phyloP scores from a whole-genome alignment of 768 basidiomycete genomes.

The Boletus rubroflammeus region DNA sequence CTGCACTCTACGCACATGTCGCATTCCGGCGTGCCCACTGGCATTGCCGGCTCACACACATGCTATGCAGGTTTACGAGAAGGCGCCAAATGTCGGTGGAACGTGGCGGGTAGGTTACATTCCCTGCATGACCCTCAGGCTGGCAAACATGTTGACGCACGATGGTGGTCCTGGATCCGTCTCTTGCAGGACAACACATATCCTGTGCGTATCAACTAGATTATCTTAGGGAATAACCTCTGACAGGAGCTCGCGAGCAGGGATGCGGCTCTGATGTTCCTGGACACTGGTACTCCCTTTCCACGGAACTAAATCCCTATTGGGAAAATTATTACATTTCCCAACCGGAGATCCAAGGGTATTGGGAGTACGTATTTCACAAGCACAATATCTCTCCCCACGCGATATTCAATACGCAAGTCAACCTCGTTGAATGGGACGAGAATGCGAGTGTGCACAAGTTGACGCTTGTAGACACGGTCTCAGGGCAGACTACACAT shows the following conservation, averaged over 20 bases:
- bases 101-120: not conserved
- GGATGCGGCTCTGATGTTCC: constrained; percentile 1
- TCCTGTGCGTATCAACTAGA: not conserved
- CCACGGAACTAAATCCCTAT: not conserved
- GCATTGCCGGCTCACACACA: constrained; percentile 22
- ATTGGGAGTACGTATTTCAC: constrained; percentile 43
- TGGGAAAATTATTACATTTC: constrained; percentile 4
- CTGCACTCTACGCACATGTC: not conserved
- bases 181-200: constrained; percentile 1
- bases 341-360: constrained; percentile 3
- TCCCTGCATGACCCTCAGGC: not conserved
- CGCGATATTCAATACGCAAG: constrained; percentile 34
- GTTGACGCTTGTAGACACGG: constrained; percentile 30
- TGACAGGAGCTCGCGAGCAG: not conserved
- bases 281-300: not conserved
- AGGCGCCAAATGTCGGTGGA: not conserved
- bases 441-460: constrained; percentile 39
- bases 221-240: not conserved
- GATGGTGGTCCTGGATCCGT: not conserved
- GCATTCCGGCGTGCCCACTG: not conserved
- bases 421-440: constrained; percentile 47
- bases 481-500: constrained; percentile 33
- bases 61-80: constrained; percentile 1
- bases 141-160: not conserved
- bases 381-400: constrained; percentile 37